phyloP scores from a whole-genome alignment of 2,329 filamentous ascomycete species.

The Sordariomycetes sp. region DNA sequence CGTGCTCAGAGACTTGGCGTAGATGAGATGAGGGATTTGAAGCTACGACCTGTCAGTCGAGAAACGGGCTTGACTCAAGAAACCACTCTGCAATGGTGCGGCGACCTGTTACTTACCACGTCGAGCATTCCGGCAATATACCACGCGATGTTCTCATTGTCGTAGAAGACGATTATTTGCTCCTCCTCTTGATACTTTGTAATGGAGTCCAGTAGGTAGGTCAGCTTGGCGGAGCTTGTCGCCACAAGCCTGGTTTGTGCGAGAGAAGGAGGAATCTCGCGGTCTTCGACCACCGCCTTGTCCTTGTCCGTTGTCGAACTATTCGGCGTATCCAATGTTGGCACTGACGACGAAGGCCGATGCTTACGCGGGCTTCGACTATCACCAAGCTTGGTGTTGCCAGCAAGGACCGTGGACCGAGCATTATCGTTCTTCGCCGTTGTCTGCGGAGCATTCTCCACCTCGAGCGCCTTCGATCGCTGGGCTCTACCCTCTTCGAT shows the following conservation, averaged over 20 bases:
- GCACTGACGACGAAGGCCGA: neutral
- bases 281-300: constrained; percentile 6
- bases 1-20: constrained; percentile 51
- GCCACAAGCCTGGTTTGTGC: constrained; percentile 55
- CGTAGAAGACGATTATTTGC: constrained; percentile 90
- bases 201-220: constrained; percentile 70
- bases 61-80: neutral
- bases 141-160: constrained; percentile 75
- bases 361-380: constrained; percentile 7
- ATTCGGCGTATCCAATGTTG: neutral
- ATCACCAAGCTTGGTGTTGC: constrained; percentile 3
- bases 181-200: constrained; percentile 56
- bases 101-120: constrained; percentile 31
- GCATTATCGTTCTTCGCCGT: neutral
- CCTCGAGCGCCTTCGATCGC: constrained; percentile 1
- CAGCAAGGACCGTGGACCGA: neutral
- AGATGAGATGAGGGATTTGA: constrained; percentile 53
- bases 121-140: constrained; percentile 80
- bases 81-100: neutral
- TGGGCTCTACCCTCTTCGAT: constrained; percentile 23
- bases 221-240: constrained; percentile 78
- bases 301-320: constrained; percentile 3
- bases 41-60: constrained; percentile 23
- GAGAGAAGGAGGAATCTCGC: constrained; percentile 36
- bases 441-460: neutral